A percentile compares a stretch with the other conserved stretches of the same genome.
Conservation (phyloP, 129 eudicot genomes). For the Artemisia tridentata region DNA sequence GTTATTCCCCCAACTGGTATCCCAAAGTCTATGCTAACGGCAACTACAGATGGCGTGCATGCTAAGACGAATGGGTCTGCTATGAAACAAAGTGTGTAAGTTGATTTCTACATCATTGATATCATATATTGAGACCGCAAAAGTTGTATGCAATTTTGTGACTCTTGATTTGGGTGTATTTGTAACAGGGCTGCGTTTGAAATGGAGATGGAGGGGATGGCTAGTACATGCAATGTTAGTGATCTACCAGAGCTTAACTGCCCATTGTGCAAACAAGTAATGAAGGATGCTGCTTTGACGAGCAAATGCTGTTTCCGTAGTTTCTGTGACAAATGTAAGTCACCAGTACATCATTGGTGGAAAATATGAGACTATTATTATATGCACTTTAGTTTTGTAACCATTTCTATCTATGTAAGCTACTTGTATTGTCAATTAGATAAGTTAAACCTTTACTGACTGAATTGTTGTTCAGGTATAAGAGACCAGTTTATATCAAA, state of each 20-base stretch:
- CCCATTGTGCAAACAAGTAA: conserved; percentile 7
- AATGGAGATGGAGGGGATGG: background rate
- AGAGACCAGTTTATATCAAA: conserved; percentile 9
- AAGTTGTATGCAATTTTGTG: background rate
- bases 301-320: conserved; percentile 15
- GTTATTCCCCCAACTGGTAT: no score
- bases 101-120: background rate
- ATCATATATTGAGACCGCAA: background rate
- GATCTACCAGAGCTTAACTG: background rate
- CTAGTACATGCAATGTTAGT: background rate
- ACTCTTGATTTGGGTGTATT: background rate
- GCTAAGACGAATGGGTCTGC: background rate
- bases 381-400: background rate
- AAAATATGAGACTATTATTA: background rate
- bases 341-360: background rate
- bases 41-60: no score
- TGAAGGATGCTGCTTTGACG: conserved; percentile 7
- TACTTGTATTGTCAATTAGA: background rate
- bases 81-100: conserved; percentile 4
- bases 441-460: background rate
- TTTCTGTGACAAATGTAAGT: conserved; percentile 13
- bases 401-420: no score
- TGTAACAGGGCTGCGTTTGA: background rate
- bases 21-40: no score
- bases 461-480: conserved; percentile 3